Conservation (phyloP, 495 filamentous ascomycete genomes). For the Talaromyces stipitatus region DNA sequence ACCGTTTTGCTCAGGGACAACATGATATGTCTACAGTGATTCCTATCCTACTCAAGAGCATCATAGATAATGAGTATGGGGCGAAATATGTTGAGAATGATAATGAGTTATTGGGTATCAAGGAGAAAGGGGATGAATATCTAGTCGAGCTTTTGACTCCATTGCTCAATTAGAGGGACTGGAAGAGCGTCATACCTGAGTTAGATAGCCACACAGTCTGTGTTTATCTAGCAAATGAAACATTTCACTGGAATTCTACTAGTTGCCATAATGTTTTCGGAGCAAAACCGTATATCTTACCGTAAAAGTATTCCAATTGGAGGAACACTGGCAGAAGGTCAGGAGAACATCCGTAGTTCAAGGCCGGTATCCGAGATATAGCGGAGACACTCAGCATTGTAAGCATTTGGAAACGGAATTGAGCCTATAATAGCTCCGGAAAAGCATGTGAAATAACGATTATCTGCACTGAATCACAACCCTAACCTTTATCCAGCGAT, state of each 20-base stretch:
- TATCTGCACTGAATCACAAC: not conserved
- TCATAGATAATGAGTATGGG: not conserved
- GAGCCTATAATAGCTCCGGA: not conserved
- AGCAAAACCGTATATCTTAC: too few relatives aligned
- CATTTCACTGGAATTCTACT: too few relatives aligned
- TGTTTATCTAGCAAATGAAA: too few relatives aligned
- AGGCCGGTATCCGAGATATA: too few relatives aligned
- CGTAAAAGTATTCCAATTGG: too few relatives aligned
- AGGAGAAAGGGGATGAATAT: not conserved
- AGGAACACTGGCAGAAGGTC: too few relatives aligned
- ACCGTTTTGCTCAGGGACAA: not conserved
- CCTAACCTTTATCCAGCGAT: not conserved
- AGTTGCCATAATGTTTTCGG: too few relatives aligned
- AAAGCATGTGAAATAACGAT: not conserved
- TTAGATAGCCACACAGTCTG: too few relatives aligned
- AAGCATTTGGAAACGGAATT: too few relatives aligned
- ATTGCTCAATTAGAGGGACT: not conserved
- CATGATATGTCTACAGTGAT: not conserved
- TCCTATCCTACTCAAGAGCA: not conserved
- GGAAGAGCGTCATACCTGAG: not conserved
- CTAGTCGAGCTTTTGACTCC: constrained; percentile 3
- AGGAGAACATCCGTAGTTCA: too few relatives aligned
- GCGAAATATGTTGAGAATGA: not conserved
- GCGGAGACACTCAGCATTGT: too few relatives aligned
- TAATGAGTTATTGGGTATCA: constrained; percentile 4